Conservation (phyloP, 148 eudicot species). For the Fagopyrum esculentum region DNA sequence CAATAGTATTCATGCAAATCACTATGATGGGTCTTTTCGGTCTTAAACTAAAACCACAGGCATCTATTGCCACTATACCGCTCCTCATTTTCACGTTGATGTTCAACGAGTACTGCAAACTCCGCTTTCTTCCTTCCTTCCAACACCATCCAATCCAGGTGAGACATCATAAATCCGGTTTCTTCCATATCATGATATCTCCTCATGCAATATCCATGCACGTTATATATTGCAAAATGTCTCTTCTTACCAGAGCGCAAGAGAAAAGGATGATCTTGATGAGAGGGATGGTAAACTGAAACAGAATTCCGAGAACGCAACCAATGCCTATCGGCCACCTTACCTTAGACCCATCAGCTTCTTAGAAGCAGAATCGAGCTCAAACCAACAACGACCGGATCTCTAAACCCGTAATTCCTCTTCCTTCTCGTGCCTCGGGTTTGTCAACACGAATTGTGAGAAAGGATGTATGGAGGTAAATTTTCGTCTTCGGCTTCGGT, state of each 20-base stretch:
- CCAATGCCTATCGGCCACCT: slow-evolving; percentile 65
- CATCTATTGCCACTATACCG: slow-evolving; percentile 69
- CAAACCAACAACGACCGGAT: slow-evolving; percentile 20
- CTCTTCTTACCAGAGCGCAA: slow-evolving; percentile 35
- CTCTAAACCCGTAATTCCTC: background rate
- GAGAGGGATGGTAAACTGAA: slow-evolving; percentile 40
- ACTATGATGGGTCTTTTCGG: slow-evolving; percentile 95
- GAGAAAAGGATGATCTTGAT: slow-evolving; percentile 58
- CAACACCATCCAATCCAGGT: slow-evolving; percentile 53
- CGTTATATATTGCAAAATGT: background rate
- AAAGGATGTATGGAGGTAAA: too few species aligned
- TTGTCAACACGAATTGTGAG: too few species aligned
- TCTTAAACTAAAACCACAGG: slow-evolving; percentile 80
- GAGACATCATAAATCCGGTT: slow-evolving; percentile 11
- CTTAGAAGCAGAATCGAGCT: slow-evolving; percentile 43
- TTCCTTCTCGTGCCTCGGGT: background rate
- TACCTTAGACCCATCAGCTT: slow-evolving; percentile 41
- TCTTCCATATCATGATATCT: background rate
- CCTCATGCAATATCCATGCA: background rate
- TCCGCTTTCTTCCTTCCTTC: slow-evolving; percentile 79
- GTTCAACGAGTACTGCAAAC: slow-evolving; percentile 90
- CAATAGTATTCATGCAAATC: slow-evolving; percentile 69
- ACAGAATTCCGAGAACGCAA: slow-evolving; percentile 38
- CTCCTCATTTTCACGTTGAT: slow-evolving; percentile 54
- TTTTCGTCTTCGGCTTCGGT: background rate